A percentile compares a stretch with the other conserved stretches of the same genome.
Conservation (phyloP, 169 alveolate genomes). For the Plasmodium adleri region DNA sequence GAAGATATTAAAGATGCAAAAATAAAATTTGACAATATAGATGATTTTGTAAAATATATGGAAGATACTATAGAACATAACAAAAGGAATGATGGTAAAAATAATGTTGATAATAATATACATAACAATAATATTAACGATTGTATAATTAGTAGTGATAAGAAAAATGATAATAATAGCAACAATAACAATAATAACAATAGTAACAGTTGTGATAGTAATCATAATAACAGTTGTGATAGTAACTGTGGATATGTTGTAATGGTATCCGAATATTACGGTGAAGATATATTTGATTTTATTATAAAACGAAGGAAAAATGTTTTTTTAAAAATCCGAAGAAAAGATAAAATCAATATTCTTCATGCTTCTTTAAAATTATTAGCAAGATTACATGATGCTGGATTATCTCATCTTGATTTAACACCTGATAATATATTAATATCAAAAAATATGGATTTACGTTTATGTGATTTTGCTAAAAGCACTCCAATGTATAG, state of each 20-base stretch:
- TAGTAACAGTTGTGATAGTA: too few species aligned
- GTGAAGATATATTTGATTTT: constrained; percentile 80
- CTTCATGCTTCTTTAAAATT: constrained; percentile 76
- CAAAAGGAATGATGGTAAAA: constrained; percentile 1
- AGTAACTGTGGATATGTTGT: constrained; percentile 72
- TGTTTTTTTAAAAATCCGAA: constrained; percentile 49
- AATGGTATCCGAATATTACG: constrained; percentile 77
- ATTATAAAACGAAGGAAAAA: constrained; percentile 70
- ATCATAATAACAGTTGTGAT: too few species aligned
- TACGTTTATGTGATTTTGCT: constrained; percentile 85
- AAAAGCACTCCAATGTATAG: constrained; percentile 84
- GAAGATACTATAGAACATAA: too few species aligned
- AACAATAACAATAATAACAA: too few species aligned
- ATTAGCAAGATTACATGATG: constrained; percentile 79
- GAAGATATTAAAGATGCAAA: too few species aligned
- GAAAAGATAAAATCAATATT: constrained; percentile 78
- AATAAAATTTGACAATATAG: too few species aligned
- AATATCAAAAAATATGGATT: constrained; percentile 77
- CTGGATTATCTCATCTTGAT: constrained; percentile 86
- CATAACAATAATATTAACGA: too few species aligned
- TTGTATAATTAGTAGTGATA: too few species aligned
- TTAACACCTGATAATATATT: constrained; percentile 87
- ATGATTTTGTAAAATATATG: too few species aligned
- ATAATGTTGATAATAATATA: constrained; percentile 4
- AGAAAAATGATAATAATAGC: too few species aligned